Percentiles rank a stretch among this genome's conserved stretches.
phyloP scores from a whole-genome alignment of 768 basidiomycete species.

The Heimioporus sp. region DNA sequence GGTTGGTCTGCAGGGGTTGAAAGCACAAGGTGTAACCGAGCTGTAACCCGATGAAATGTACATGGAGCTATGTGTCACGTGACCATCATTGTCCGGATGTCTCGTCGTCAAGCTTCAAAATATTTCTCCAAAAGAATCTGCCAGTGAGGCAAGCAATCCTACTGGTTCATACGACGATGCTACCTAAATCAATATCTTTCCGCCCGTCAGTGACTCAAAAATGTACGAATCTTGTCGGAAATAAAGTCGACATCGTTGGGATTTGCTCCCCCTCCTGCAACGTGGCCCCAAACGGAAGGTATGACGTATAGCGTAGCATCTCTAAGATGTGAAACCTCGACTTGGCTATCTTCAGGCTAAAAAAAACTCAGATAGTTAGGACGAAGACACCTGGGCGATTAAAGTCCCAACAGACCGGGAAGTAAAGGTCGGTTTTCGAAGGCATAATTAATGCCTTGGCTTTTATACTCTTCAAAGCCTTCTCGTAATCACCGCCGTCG shows the following conservation, averaged over 20 bases:
- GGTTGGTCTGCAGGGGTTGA: neutral
- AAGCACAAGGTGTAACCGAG: neutral
- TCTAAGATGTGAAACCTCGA: constrained; percentile 43
- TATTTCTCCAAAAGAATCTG: too few species aligned
- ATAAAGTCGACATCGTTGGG: constrained; percentile 41
- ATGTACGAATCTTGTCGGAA: constrained; percentile 37
- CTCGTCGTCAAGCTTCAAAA: too few species aligned
- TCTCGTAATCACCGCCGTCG: constrained; percentile 44
- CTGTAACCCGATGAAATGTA: neutral
- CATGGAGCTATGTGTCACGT: constrained; percentile 16
- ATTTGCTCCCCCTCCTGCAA: constrained; percentile 48
- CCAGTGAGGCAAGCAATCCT: too few species aligned
- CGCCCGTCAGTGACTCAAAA: constrained; percentile 34
- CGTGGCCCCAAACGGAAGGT: constrained; percentile 57
- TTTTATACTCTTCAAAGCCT: constrained; percentile 42
- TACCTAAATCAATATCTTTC: neutral
- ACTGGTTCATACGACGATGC: too few species aligned
- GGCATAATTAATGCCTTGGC: constrained; percentile 59
- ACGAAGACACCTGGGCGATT: neutral
- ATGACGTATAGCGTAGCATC: constrained; percentile 51
- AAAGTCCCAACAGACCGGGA: constrained; percentile 39
- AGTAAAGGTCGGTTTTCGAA: constrained; percentile 58
- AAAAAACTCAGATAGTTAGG: neutral
- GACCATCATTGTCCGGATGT: constrained; percentile 1
- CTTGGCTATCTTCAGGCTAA: constrained; percentile 55